Conservation (phyloP, 768 basidiomycete species). For the Trametes elegans region DNA sequence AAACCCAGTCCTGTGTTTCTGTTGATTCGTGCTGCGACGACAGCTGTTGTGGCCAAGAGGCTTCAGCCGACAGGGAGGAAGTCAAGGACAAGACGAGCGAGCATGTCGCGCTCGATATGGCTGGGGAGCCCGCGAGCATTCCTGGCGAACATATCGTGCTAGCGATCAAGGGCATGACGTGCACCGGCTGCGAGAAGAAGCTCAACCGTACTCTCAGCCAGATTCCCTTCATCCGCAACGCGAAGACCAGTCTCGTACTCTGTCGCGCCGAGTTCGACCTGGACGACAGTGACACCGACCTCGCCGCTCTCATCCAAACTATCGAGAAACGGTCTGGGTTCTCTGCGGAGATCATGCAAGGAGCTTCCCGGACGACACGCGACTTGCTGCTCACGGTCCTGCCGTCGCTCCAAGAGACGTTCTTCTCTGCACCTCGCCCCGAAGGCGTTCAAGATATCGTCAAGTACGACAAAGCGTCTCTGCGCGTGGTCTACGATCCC, state of each 20-base stretch:
- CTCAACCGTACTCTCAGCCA: slow-evolving; percentile 22
- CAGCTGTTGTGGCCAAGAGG: slow-evolving; percentile 10
- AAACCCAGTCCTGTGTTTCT: slow-evolving; percentile 7
- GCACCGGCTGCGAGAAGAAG: slow-evolving; percentile 33
- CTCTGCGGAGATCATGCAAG: slow-evolving; percentile 23
- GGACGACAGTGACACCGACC: slow-evolving; percentile 16
- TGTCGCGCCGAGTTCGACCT: slow-evolving; percentile 31
- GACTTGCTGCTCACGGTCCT: slow-evolving; percentile 19
- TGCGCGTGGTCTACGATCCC: slow-evolving; percentile 25
- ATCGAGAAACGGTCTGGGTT: slow-evolving; percentile 31
- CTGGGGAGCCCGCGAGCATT: slow-evolving; percentile 1
- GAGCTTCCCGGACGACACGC: slow-evolving; percentile 11
- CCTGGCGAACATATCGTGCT: slow-evolving; percentile 21
- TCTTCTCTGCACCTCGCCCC: slow-evolving; percentile 12
- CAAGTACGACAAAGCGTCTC: slow-evolving; percentile 15
- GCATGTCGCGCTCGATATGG: slow-evolving; percentile 10
- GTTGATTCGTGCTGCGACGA: slow-evolving; percentile 18
- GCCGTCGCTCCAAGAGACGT: slow-evolving; percentile 2
- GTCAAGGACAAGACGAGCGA: slow-evolving; percentile 6
- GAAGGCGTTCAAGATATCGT: slow-evolving; percentile 17
- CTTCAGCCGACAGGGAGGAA: neutral
- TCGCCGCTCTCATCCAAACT: slow-evolving; percentile 21
- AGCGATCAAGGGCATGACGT: slow-evolving; percentile 31
- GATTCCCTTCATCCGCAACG: slow-evolving; percentile 22
- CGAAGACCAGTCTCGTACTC: slow-evolving; percentile 31